These are phyloP conservation scores for Xylaria bambusicola DNA, from an alignment of 495 filamentous ascomycete genomes.

Conservation along the genomic window DNA sequence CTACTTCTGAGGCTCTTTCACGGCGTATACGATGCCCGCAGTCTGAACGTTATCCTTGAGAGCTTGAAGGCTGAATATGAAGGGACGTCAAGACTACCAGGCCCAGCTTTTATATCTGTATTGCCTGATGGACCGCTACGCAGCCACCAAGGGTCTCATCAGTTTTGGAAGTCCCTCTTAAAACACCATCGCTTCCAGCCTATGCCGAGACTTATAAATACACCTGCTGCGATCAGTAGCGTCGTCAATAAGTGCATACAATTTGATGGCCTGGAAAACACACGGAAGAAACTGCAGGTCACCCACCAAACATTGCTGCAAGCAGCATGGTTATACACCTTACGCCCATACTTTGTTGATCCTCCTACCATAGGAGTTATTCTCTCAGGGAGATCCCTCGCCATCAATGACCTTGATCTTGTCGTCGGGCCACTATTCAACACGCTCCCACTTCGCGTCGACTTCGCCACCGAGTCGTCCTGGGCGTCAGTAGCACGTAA, in stretches of 20 bases:
- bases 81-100: conserved; percentile 20
- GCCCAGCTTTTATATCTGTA: conserved; percentile 53
- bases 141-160: conserved; percentile 52
- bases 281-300: conserved; percentile 59
- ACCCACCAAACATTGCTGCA: conserved; percentile 76
- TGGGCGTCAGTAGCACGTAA: conserved; percentile 53
- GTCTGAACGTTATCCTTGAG: conserved; percentile 65
- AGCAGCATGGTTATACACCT: conserved; percentile 65
- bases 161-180: conserved; percentile 70
- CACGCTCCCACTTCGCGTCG: conserved; percentile 70
- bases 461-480: conserved; percentile 45
- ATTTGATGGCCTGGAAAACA: conserved; percentile 42
- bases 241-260: conserved; percentile 22
- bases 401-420: conserved; percentile 63
- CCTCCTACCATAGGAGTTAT: conserved; percentile 62
- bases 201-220: conserved; percentile 26
- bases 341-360: conserved; percentile 40
- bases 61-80: conserved; percentile 54
- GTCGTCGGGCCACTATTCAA: conserved; percentile 89
- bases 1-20: conserved; percentile 76
- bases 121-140: conserved; percentile 60
- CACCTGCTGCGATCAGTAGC: conserved; percentile 20
- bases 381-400: conserved; percentile 69
- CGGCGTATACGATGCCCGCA: conserved; percentile 85
- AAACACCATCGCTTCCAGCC: conserved; percentile 36